A percentile compares a stretch with the other conserved stretches of the same genome.
These are phyloP conservation scores for Cicer arietinum DNA, from an alignment of 306 rosid genomes.

Conservation along the genomic window DNA sequence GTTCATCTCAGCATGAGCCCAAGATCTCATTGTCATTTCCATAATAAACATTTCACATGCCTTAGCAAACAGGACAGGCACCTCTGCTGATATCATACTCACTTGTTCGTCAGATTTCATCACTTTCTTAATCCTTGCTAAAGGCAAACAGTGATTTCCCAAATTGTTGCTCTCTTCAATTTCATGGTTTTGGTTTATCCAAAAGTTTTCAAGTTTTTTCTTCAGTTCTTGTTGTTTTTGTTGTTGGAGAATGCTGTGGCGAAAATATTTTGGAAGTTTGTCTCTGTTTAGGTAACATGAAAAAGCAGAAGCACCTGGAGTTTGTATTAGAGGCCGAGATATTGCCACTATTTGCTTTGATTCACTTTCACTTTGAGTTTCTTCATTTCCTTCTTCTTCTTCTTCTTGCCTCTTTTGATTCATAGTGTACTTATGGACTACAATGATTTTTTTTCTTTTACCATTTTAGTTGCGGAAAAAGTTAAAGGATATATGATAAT, in stretches of 20 bases:
- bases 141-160: conserved; percentile 56
- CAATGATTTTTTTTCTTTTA: background rate
- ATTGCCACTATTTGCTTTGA: conserved; percentile 43
- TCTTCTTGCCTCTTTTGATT: conserved; percentile 55
- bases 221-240: conserved; percentile 55
- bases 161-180: conserved; percentile 51
- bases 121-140: conserved; percentile 71
- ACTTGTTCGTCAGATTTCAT: conserved; percentile 73
- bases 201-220: conserved; percentile 55
- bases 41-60: conserved; percentile 76
- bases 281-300: conserved; percentile 46
- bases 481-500: background rate
- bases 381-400: conserved; percentile 32
- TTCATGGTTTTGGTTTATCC: conserved; percentile 54
- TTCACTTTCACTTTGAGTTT: background rate
- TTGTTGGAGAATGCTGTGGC: conserved; percentile 49
- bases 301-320: conserved; percentile 41
- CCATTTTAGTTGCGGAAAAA: conserved; percentile 12
- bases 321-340: conserved; percentile 47
- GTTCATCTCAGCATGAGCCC: conserved; percentile 65
- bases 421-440: conserved; percentile 41
- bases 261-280: background rate
- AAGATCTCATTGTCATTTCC: conserved; percentile 66
- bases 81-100: conserved; percentile 66
- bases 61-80: conserved; percentile 65